These are phyloP conservation scores for Salix udensis DNA, from an alignment of 345 rosid genomes.

Conservation along the genomic window DNA sequence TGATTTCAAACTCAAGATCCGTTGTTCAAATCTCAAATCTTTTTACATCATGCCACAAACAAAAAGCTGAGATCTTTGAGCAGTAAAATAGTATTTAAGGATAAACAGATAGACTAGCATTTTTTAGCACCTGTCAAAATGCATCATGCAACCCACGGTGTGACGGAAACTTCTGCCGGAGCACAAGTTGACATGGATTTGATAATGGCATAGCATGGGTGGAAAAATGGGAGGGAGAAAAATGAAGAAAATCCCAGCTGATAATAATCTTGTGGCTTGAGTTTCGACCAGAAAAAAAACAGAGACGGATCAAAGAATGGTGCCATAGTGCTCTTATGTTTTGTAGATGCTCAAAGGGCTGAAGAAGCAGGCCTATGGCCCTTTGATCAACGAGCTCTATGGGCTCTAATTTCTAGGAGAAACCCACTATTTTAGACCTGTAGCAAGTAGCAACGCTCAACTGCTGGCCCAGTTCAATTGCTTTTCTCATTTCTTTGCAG, in stretches of 20 bases:
- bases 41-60: too few species aligned
- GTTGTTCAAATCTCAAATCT: too few species aligned
- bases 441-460: background rate
- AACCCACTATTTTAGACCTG: background rate
- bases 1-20: too few species aligned
- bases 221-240: background rate
- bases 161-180: background rate
- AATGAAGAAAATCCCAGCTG: background rate
- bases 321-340: background rate
- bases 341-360: background rate
- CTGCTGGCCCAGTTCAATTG: background rate
- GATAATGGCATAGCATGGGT: background rate
- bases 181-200: background rate
- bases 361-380: background rate
- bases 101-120: conserved; percentile 14
- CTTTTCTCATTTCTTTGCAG: background rate
- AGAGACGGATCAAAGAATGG: too few species aligned
- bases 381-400: background rate
- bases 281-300: background rate
- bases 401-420: background rate
- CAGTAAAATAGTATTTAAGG: background rate
- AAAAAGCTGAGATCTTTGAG: background rate
- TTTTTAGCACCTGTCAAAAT: conserved; percentile 20
- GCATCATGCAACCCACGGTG: conserved; percentile 10
- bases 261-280: background rate